These are phyloP conservation scores for Leccinum arenicola DNA, from an alignment of 768 basidiomycete genomes.

Conservation along the genomic window DNA sequence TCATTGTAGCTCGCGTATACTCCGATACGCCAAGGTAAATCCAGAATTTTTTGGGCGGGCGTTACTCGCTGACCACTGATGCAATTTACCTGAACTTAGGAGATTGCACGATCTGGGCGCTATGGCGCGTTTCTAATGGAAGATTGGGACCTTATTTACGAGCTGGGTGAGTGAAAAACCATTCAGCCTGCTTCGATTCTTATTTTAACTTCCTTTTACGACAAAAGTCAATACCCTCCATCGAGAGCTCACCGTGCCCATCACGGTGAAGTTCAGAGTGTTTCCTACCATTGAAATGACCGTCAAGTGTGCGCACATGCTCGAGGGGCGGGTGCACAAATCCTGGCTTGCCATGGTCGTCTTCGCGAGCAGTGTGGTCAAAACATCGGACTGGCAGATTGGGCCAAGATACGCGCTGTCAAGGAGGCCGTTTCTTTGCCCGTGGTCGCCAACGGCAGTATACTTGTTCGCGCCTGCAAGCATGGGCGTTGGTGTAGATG, in stretches of 20 bases:
- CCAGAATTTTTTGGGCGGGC: too few relatives aligned
- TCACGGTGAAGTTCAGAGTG: slow-evolving; percentile 94
- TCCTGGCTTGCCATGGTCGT: slow-evolving; percentile 91
- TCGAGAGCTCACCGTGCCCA: slow-evolving; percentile 79
- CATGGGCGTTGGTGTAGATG: slow-evolving; percentile 15
- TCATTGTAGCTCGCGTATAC: slow-evolving; percentile 73
- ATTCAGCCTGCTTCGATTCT: background rate
- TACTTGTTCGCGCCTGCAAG: slow-evolving; percentile 65
- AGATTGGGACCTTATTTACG: slow-evolving; percentile 87
- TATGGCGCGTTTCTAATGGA: slow-evolving; percentile 94
- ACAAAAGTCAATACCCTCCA: slow-evolving; percentile 80
- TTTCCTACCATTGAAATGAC: slow-evolving; percentile 86
- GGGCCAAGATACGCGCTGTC: slow-evolving; percentile 86
- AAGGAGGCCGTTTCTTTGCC: slow-evolving; percentile 88
- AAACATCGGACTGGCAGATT: slow-evolving; percentile 80
- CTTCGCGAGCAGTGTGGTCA: slow-evolving; percentile 90
- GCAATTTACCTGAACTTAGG: slow-evolving; percentile 95
- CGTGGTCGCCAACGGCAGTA: slow-evolving; percentile 96
- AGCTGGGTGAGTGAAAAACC: slow-evolving; percentile 55
- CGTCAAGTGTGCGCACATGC: slow-evolving; percentile 92
- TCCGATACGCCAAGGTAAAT: too few relatives aligned
- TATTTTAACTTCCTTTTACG: background rate
- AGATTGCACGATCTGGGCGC: slow-evolving; percentile 82
- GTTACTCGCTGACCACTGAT: slow-evolving; percentile 39
- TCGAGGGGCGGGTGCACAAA: slow-evolving; percentile 95